Evolutionary conservation across 2,329 filamentous ascomycete species (phyloP).

Genomic region (Leptographium procerum): DNA sequence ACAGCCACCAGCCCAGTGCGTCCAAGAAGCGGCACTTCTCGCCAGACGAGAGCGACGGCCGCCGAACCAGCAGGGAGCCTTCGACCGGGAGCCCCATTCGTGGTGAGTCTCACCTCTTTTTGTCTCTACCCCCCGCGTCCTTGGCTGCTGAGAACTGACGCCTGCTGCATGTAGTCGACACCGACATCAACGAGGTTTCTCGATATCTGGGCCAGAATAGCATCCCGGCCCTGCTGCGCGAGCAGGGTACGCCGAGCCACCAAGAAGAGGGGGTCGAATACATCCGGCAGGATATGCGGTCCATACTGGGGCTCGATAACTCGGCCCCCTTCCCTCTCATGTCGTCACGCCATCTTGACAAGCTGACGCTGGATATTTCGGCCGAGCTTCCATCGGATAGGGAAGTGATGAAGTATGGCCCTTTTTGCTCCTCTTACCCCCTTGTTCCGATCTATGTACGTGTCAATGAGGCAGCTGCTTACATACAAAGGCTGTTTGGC

Average conservation of each 20-base stretch:
- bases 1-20: constrained; percentile 11
- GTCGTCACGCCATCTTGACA: constrained; percentile 50
- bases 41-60: constrained; percentile 26
- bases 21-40: constrained; percentile 32
- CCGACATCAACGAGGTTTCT: constrained; percentile 41
- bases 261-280: constrained; percentile 39
- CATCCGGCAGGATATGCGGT: constrained; percentile 54
- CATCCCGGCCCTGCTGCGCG: constrained; percentile 52
- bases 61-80: constrained; percentile 12
- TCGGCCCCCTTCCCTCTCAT: constrained; percentile 57
- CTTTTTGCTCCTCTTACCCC: too few relatives aligned
- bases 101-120: constrained; percentile 1
- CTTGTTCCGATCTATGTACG: not conserved
- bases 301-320: constrained; percentile 53
- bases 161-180: constrained; percentile 28
- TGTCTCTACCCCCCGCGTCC: not conserved
- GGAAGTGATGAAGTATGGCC: constrained; percentile 55
- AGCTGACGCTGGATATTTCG: constrained; percentile 48
- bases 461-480: not conserved
- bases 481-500: constrained; percentile 40
- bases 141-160: too few relatives aligned
- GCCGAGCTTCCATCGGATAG: constrained; percentile 51
- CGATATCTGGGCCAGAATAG: constrained; percentile 57
- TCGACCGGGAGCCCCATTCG: constrained; percentile 8
- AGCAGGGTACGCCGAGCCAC: constrained; percentile 44